Evolutionary conservation across 129 eudicot species (phyloP).

Genomic region (Lonicera japonica): DNA sequence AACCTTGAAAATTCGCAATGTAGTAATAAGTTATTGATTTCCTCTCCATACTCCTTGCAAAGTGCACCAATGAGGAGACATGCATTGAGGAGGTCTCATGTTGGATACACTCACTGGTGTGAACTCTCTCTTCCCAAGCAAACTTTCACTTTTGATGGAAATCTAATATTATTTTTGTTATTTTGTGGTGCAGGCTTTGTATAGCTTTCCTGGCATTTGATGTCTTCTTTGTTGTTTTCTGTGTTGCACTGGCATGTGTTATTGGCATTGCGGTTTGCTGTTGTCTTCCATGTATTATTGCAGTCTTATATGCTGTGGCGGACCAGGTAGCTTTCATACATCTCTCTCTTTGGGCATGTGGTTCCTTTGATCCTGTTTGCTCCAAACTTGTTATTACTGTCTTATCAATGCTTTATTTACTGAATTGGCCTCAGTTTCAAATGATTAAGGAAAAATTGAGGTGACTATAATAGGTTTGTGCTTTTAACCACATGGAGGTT

Average conservation of each 20-base stretch:
- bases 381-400: background rate
- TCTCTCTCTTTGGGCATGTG: background rate
- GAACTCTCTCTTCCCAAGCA: no score
- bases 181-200: constrained; percentile 66
- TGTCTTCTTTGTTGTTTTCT: constrained; percentile 74
- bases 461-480: background rate
- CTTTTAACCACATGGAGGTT: no score
- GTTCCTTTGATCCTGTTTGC: background rate
- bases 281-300: constrained; percentile 85
- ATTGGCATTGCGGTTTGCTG: constrained; percentile 80
- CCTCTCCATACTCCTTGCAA: no score
- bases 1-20: no score
- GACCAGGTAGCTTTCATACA: constrained; percentile 54
- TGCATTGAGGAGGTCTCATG: no score
- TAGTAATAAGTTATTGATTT: no score
- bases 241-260: constrained; percentile 75
- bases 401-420: background rate
- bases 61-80: no score
- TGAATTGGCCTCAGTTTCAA: background rate
- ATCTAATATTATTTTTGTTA: constrained; percentile 8
- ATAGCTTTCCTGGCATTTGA: constrained; percentile 72
- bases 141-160: no score
- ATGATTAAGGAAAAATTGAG: background rate
- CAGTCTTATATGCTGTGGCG: constrained; percentile 69
- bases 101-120: no score